These are phyloP conservation scores for Nepenthes gracilis DNA, from an alignment of 148 eudicot genomes.

Conservation along the genomic window DNA sequence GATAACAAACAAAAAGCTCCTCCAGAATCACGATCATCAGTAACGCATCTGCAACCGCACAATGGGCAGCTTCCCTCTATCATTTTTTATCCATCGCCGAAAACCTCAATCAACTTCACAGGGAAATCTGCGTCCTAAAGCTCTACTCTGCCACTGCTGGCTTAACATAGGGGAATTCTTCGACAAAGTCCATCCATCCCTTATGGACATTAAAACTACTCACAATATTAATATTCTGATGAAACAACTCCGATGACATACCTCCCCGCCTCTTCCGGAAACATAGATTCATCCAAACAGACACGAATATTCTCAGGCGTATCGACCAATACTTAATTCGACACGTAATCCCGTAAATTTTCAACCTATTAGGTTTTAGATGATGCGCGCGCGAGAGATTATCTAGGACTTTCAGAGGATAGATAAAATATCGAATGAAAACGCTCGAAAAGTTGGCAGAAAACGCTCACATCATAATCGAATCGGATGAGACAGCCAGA, in stretches of 20 bases:
- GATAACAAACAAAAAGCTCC: constrained; percentile 59
- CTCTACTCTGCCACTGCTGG: constrained; percentile 97
- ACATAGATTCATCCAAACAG: constrained; percentile 85
- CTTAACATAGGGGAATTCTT: constrained; percentile 70
- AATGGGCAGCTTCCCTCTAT: constrained; percentile 19
- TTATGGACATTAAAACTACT: constrained; percentile 14
- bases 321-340: constrained; percentile 92
- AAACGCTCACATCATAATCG: constrained; percentile 65
- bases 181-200: constrained; percentile 32
- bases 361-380: constrained; percentile 38
- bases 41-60: constrained; percentile 67
- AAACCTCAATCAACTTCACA: constrained; percentile 74
- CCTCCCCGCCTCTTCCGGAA: constrained; percentile 62
- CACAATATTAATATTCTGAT: constrained; percentile 31
- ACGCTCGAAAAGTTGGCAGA: constrained; percentile 45
- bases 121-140: constrained; percentile 80
- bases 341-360: constrained; percentile 64
- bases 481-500: constrained; percentile 87
- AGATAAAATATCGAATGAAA: constrained; percentile 24
- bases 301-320: constrained; percentile 98
- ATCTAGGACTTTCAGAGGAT: constrained; percentile 17
- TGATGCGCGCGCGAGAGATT: constrained; percentile 13
- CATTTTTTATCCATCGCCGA: constrained; percentile 33
- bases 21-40: constrained; percentile 67
- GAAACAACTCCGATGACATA: constrained; percentile 62